Percentiles rank a stretch among this genome's conserved stretches.
These are phyloP conservation scores for Pascua sp. DNA, from an alignment of 1,284 basidiomycete genomes.

Conservation along the genomic window DNA sequence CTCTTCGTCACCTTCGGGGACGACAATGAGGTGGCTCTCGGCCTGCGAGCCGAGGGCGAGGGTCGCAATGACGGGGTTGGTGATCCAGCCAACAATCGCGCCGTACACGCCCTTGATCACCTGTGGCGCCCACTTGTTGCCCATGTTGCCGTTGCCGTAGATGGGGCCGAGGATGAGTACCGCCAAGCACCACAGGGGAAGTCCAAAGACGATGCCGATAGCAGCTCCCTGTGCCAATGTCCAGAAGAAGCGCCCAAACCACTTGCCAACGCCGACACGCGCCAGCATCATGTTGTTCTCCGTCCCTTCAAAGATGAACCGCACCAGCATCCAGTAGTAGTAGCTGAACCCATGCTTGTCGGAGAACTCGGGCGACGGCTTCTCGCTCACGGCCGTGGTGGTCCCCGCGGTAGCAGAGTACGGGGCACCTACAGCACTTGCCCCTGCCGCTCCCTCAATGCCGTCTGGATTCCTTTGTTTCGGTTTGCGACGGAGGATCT, in stretches of 20 bases:
- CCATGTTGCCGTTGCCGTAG: constrained; percentile 42
- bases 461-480: neutral
- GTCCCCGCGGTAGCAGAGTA: neutral
- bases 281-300: constrained; percentile 47
- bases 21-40: constrained; percentile 43
- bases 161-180: constrained; percentile 48
- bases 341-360: constrained; percentile 21
- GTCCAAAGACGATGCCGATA: constrained; percentile 45
- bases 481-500: constrained; percentile 5
- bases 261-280: constrained; percentile 17
- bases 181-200: constrained; percentile 46
- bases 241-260: constrained; percentile 38
- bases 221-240: constrained; percentile 45
- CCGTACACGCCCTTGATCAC: constrained; percentile 48
- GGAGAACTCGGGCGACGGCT: neutral
- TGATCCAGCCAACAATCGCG: constrained; percentile 45
- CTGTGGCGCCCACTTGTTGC: constrained; percentile 46
- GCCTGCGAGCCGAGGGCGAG: constrained; percentile 49
- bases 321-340: constrained; percentile 43
- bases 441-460: neutral
- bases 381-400: neutral
- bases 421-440: neutral
- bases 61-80: constrained; percentile 49
- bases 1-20: constrained; percentile 21
- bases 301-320: constrained; percentile 50